Evolutionary conservation across 176 grass and related monocot species (phyloP), one percentile per base, ranked within the genome.

Genomic region (Leersia perrieri): DNA sequence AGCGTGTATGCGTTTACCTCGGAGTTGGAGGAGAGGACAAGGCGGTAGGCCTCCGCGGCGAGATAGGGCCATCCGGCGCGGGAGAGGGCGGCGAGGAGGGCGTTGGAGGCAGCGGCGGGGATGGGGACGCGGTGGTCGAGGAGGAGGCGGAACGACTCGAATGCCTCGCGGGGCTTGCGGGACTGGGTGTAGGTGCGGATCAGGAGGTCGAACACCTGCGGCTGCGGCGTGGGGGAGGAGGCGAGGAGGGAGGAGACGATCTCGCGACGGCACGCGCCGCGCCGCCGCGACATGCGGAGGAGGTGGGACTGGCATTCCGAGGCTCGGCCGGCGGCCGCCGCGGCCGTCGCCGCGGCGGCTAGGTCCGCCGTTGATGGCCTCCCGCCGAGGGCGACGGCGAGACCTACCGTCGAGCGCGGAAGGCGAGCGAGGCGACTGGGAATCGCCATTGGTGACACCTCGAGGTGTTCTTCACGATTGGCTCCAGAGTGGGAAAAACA

Each of bases 111-210:
- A 70, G 93, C 83, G 70, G 93, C 75, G 0, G 79, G 89, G 77
- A 98, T 34, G 65, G 66, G 69, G 7, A 93, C 36, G 15, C 86
- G 76, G 80, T 75, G 64, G 29, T 45, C 72, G 66, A 91, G 84
- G 6, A 98, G 49, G 72, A 93, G 62, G 58, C 84, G 84, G 75
- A 98, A 98, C 60, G 91, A 88, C 88, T 94, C 89, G 47, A 87
- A 90, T 6, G 92, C 92, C 85, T 98, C 95, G 15, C 90, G 81
- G 16, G 86, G 81, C 90, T 98, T 98, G 66, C 95, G 75, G 67
- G 90, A 91, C 85, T 95, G 95, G 18, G 93, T 89, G 86, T 93
- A 98, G 33, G 92, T 98, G 78, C 95, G 95, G 82, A 98, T 91
- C 58, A 95, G 91, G 38, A 98, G 95, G 72, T 98, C 95, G 73